phyloP scores from a whole-genome alignment of 306 rosid genomes.

The Malus domestica region DNA sequence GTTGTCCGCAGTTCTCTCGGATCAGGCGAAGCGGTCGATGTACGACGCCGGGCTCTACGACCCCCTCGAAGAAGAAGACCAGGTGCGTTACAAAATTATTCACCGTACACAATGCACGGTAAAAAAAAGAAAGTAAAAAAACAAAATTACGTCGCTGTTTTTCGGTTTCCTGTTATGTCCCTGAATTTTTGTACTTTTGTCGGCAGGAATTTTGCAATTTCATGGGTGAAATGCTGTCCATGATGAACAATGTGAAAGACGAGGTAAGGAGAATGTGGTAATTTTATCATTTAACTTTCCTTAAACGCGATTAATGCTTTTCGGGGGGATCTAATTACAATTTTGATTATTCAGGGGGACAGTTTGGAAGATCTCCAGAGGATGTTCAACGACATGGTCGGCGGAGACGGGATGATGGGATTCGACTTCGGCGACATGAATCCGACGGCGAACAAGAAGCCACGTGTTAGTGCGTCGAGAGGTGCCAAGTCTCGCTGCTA shows the following conservation, averaged over 20 bases:
- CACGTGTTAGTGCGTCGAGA: conserved; percentile 35
- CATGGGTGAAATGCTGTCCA: conserved; percentile 85
- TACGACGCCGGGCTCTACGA: conserved; percentile 89
- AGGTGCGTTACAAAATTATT: conserved; percentile 30
- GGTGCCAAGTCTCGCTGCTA: conserved; percentile 47
- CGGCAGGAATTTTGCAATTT: conserved; percentile 79
- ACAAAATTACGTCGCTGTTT: neutral
- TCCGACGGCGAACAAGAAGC: conserved; percentile 47
- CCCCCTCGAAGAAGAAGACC: conserved; percentile 70
- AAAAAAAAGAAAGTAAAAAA: neutral
- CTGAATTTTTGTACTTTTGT: neutral
- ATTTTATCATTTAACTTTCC: neutral
- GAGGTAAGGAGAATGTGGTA: conserved; percentile 42
- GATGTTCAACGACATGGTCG: conserved; percentile 86
- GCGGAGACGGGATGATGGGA: conserved; percentile 43
- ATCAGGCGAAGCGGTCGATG: conserved; percentile 74
- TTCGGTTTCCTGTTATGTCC: neutral
- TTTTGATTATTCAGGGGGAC: conserved; percentile 39
- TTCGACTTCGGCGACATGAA: conserved; percentile 20
- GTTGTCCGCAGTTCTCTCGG: conserved; percentile 64
- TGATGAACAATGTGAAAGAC: conserved; percentile 81
- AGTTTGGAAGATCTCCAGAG: conserved; percentile 82
- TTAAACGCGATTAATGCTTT: neutral
- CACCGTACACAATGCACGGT: conserved; percentile 18
- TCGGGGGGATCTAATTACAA: neutral